A percentile compares a stretch with the other conserved stretches of the same genome.
These are phyloP conservation scores for Metahyphopichia silvanorum DNA, from an alignment of 805 yeast species.

Conservation along the genomic window DNA sequence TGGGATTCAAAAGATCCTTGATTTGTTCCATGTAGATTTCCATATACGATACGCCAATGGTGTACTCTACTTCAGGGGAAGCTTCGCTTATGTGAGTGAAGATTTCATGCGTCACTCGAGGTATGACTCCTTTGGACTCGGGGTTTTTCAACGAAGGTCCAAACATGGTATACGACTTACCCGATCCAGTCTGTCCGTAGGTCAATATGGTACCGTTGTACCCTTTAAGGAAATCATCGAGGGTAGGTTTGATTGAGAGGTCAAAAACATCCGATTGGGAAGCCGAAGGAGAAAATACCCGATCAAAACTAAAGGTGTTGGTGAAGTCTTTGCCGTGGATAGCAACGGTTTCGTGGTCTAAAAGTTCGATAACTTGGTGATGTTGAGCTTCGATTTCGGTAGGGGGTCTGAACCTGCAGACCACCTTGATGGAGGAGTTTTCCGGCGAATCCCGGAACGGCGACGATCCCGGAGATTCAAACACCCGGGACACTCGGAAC, in stretches of 20 bases:
- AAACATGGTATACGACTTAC: slow-evolving; percentile 76
- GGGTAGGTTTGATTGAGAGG: slow-evolving; percentile 56
- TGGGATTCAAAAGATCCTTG: slow-evolving; percentile 59
- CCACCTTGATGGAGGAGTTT: slow-evolving; percentile 52
- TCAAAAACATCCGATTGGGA: slow-evolving; percentile 59
- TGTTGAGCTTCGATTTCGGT: slow-evolving; percentile 13
- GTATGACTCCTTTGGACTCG: slow-evolving; percentile 60
- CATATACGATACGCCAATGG: slow-evolving; percentile 68
- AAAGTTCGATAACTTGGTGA: slow-evolving; percentile 14
- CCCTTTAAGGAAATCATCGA: slow-evolving; percentile 70
- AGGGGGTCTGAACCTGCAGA: slow-evolving; percentile 68
- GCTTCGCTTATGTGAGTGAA: slow-evolving; percentile 51
- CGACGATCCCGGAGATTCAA: too few relatives aligned
- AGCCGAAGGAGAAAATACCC: slow-evolving; percentile 51
- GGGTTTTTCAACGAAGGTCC: slow-evolving; percentile 42
- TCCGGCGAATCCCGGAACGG: too few relatives aligned
- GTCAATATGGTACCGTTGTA: slow-evolving; percentile 75
- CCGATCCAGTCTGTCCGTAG: slow-evolving; percentile 79
- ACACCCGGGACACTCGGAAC: too few relatives aligned
- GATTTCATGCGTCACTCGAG: slow-evolving; percentile 64
- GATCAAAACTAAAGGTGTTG: slow-evolving; percentile 57
- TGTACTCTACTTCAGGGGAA: slow-evolving; percentile 54
- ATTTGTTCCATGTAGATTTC: slow-evolving; percentile 81
- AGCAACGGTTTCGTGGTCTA: slow-evolving; percentile 23
- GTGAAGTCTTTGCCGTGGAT: slow-evolving; percentile 24